phyloP scores from a whole-genome alignment of 345 rosid genomes.

The Eucalyptus sideroxylon region DNA sequence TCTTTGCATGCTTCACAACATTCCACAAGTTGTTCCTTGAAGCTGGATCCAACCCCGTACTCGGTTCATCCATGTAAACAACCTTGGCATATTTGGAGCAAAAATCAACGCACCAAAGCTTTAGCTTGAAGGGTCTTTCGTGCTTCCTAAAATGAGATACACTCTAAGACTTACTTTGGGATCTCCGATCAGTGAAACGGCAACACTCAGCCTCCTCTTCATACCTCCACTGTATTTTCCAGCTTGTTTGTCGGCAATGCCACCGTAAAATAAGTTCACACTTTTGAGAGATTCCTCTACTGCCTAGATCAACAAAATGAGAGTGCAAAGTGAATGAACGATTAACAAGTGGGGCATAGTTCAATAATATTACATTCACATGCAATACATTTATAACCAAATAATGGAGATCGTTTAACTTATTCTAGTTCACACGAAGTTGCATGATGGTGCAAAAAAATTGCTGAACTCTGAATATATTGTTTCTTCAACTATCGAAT shows the following conservation, averaged over 20 bases:
- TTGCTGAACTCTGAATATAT: background rate
- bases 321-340: background rate
- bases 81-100: slow-evolving; percentile 25
- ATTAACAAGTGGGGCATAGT: background rate
- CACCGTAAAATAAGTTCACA: slow-evolving; percentile 74
- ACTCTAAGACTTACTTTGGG: slow-evolving; percentile 46
- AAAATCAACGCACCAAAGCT: background rate
- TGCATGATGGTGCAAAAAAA: background rate
- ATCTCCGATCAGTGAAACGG: slow-evolving; percentile 86
- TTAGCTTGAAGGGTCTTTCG: background rate
- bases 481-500: background rate
- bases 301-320: slow-evolving; percentile 27
- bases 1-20: slow-evolving; percentile 76
- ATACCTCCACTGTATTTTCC: slow-evolving; percentile 97
- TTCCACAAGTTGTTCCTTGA: slow-evolving; percentile 87
- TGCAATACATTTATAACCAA: background rate
- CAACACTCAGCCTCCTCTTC: slow-evolving; percentile 97
- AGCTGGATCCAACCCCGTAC: slow-evolving; percentile 97
- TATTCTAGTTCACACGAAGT: background rate
- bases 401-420: background rate
- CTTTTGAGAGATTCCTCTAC: slow-evolving; percentile 86
- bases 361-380: background rate
- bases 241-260: slow-evolving; percentile 74
- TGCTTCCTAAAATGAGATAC: background rate
- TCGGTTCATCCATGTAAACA: slow-evolving; percentile 98